Evolutionary conservation across 1,139 yeast genomes (phyloP).

Genomic region (Schwanniomyces etchellsii): DNA sequence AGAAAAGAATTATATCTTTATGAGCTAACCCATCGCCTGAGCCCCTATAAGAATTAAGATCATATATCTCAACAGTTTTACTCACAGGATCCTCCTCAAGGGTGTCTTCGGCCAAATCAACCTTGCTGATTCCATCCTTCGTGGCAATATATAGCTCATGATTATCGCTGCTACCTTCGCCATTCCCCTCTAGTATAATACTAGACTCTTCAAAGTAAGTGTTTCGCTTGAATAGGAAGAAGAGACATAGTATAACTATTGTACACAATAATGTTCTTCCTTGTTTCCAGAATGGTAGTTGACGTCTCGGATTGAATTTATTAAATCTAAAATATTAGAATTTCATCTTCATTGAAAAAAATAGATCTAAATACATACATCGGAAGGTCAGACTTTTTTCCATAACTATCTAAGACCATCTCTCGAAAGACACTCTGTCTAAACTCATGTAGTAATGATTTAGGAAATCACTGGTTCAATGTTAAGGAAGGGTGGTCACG

Average conservation of each 20-base stretch:
- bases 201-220: constrained; percentile 5
- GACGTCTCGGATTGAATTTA: constrained; percentile 6
- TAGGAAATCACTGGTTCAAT: too few relatives aligned
- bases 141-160: constrained; percentile 31
- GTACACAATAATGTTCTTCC: too few relatives aligned
- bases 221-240: background rate
- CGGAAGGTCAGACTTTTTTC: constrained; percentile 45
- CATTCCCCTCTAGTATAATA: constrained; percentile 2
- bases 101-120: constrained; percentile 3
- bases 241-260: background rate
- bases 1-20: constrained; percentile 62
- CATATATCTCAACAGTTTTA: constrained; percentile 52
- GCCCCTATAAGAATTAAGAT: constrained; percentile 55
- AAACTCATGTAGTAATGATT: too few relatives aligned
- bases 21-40: constrained; percentile 46
- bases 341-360: constrained; percentile 1
- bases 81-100: constrained; percentile 17
- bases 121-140: constrained; percentile 27
- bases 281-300: too few relatives aligned
- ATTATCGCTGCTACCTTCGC: constrained; percentile 8
- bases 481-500: constrained; percentile 2
- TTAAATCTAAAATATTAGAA: constrained; percentile 9
- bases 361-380: constrained; percentile 21
- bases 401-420: constrained; percentile 28
- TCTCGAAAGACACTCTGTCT: constrained; percentile 3